These are phyloP conservation scores for Tulasnella sp. DNA, from an alignment of 768 basidiomycete genomes.

Conservation along the genomic window DNA sequence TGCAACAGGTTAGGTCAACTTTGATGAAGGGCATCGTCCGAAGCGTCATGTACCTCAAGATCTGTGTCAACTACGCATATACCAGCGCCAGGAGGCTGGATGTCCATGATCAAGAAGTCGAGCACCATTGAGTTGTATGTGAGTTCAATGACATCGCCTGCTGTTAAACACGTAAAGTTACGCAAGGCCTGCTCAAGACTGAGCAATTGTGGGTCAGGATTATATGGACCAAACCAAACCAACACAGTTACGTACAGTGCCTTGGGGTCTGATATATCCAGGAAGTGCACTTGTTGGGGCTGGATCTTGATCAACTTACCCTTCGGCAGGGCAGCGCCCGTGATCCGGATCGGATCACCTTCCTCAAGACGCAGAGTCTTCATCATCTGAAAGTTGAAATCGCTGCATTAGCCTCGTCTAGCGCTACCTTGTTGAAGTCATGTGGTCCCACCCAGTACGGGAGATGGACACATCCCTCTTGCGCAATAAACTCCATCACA, in stretches of 20 bases:
- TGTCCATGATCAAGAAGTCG: slow-evolving; percentile 92
- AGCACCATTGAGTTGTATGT: slow-evolving; percentile 94
- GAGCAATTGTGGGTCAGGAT: not conserved
- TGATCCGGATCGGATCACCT: slow-evolving; percentile 90
- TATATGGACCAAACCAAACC: not conserved
- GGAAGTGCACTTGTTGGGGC: slow-evolving; percentile 87
- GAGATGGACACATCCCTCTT: slow-evolving; percentile 89
- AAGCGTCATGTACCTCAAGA: slow-evolving; percentile 42
- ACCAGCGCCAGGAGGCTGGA: slow-evolving; percentile 71
- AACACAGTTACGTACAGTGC: slow-evolving; percentile 62
- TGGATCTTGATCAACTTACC: slow-evolving; percentile 96
- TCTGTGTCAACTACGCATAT: slow-evolving; percentile 91
- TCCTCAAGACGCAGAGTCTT: slow-evolving; percentile 85
- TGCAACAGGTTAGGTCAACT: slow-evolving; percentile 3
- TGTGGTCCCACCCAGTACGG: slow-evolving; percentile 65
- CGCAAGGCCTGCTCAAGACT: slow-evolving; percentile 92
- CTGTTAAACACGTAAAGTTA: slow-evolving; percentile 83
- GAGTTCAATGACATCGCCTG: slow-evolving; percentile 97
- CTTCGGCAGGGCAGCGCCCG: slow-evolving; percentile 76
- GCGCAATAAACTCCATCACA: slow-evolving; percentile 97
- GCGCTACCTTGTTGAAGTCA: not conserved
- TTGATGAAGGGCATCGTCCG: not conserved
- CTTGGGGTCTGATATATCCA: slow-evolving; percentile 95
- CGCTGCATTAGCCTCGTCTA: not conserved
- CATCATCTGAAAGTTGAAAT: slow-evolving; percentile 58